Conservation (phyloP, 345 rosid genomes). For the Lumnitzera littorea region DNA sequence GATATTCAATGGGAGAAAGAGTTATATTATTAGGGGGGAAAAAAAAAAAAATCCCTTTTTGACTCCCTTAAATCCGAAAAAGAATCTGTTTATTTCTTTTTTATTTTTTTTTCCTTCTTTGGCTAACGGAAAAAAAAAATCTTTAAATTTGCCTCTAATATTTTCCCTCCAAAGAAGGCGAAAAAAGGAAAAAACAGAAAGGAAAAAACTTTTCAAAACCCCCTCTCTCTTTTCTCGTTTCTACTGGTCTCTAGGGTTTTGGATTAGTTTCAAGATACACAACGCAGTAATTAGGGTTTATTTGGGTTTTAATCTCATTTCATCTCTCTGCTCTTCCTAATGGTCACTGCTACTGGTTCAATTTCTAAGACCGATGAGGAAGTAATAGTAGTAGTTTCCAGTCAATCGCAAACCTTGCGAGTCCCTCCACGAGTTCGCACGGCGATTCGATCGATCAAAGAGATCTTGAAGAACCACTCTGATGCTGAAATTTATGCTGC, state of each 20-base stretch:
- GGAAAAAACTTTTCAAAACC: constrained; percentile 35
- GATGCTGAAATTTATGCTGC: constrained; percentile 62
- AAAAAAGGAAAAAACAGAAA: too few relatives aligned
- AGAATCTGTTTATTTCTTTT: too few relatives aligned
- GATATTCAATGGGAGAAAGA: too few relatives aligned
- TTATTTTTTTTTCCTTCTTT: too few relatives aligned
- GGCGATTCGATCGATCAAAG: constrained; percentile 64
- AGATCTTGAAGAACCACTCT: constrained; percentile 68
- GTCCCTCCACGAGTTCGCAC: constrained; percentile 43
- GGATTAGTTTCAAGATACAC: neutral
- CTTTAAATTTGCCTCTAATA: too few relatives aligned
- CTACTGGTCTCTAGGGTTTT: constrained; percentile 2
- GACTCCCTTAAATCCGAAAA: too few relatives aligned
- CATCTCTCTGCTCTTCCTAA: constrained; percentile 1
- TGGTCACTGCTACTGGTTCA: constrained; percentile 23
- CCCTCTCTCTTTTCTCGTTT: constrained; percentile 28
- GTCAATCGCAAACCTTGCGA: constrained; percentile 4
- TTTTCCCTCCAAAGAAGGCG: too few relatives aligned
- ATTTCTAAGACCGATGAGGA: neutral
- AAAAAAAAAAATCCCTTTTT: too few relatives aligned
- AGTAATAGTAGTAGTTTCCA: neutral
- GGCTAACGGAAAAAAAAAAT: too few relatives aligned
- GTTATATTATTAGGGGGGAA: too few relatives aligned
- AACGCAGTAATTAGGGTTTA: neutral
- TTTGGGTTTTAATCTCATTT: too few relatives aligned